phyloP scores from a whole-genome alignment of 2,329 filamentous ascomycete genomes.

The Calonectria leucothoes region DNA sequence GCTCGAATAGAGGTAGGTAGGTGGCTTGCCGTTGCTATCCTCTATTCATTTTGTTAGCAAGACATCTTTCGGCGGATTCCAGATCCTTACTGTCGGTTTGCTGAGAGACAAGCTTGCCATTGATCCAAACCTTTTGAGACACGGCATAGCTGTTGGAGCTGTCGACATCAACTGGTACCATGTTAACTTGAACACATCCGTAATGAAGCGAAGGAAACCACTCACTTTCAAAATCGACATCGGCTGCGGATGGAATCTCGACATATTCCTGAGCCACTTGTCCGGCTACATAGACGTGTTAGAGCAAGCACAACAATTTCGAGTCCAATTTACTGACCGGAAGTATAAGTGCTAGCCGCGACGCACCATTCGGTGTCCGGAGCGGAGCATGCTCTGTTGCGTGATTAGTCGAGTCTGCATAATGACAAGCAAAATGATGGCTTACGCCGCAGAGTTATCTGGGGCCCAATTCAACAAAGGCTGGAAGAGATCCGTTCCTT shows the following conservation, averaged over 20 bases:
- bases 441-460: slow-evolving; percentile 12
- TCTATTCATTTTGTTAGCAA: not conserved
- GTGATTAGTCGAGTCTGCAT: not conserved
- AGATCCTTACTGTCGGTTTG: not conserved
- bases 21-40: not conserved
- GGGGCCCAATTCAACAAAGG: slow-evolving; percentile 24
- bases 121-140: slow-evolving; percentile 4
- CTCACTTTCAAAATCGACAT: not conserved
- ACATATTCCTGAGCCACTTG: not conserved
- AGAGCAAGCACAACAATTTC: not conserved
- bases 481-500: slow-evolving; percentile 17
- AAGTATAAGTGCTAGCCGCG: not conserved
- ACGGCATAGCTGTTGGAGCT: not conserved
- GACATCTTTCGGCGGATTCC: not conserved
- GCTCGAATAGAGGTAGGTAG: slow-evolving; percentile 16
- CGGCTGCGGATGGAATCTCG: not conserved
- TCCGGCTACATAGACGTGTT: not conserved
- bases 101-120: not conserved
- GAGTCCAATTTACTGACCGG: not conserved
- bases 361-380: not conserved
- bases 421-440: too few relatives aligned
- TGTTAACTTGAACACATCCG: not conserved
- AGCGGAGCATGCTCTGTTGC: not conserved
- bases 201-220: not conserved
- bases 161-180: not conserved